Base-by-base conservation (phyloP, 106 monocot genomes). In the Phalaenopsis equestris region DNA sequence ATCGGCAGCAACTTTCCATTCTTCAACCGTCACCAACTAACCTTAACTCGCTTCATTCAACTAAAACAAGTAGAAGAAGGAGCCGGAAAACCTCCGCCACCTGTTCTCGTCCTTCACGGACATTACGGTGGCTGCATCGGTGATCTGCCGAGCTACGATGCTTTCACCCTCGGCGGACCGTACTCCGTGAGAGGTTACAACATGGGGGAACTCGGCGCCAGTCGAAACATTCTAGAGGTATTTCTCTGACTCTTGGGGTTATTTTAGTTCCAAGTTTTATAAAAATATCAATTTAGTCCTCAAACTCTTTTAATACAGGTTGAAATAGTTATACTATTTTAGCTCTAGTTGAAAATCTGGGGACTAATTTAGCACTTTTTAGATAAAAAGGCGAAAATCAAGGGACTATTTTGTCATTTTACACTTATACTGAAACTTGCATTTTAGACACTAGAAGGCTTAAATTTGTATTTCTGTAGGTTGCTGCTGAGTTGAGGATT, bases 121-220 rank as follows among this genome's bases (percentile, higher is more conserved):
- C 95, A 90, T 77, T 99, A 99, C 82, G 99, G 93, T 57, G 95
- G 99, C 37, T 99, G 99, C 88, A 93, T 95, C 4, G 99, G 99
- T 18, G 99, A 99, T 73, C 90, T 99, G 37, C 91, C 99, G 15
- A 88, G 90, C 83, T 99, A 99, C 79, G 99, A 99, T 85, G 95
- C 95, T 14, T 99, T 99, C 78, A 90, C 95, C n/a, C 91, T 99
- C 68, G 99, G 99, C 9, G 99, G 99, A 1, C 99, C 99, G 42
- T 99, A 99, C 61, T 99, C 99, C 8, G 95, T 99, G 2, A 85
- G 99, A 41, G 99, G 95, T 23, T 99, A 95, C 87, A 91, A 90
- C 85, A 99, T 93, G 91, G 99, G 95, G 3, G 99, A 99, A 79
- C 79, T 99, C 55, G 99, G 95, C 79, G 99, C 95, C 48, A 89